A percentile compares a stretch with the other conserved stretches of the same genome.
These are phyloP conservation scores for Golubevia sp. DNA, from an alignment of 1,284 basidiomycete genomes.

Conservation along the genomic window DNA sequence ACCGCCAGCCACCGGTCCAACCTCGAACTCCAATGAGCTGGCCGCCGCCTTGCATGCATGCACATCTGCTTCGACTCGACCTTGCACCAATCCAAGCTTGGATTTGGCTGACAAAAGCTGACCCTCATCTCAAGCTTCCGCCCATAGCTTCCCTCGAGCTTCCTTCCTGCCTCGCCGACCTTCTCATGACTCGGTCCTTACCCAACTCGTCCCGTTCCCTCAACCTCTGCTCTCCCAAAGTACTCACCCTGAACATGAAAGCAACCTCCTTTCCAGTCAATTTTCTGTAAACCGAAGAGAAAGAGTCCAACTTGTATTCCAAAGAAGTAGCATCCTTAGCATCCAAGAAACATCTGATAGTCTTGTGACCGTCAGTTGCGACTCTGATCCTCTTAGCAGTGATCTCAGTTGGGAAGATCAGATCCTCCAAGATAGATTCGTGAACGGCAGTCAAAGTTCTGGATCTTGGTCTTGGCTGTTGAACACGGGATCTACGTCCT, in stretches of 20 bases:
- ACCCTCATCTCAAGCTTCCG: too few species aligned
- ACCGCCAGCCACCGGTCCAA: too few species aligned
- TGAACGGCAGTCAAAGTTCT: conserved; percentile 97
- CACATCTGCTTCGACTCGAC: too few species aligned
- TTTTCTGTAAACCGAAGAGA: conserved; percentile 90
- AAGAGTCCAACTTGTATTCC: conserved; percentile 99
- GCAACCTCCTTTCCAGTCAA: conserved; percentile 90
- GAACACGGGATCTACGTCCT: conserved; percentile 84
- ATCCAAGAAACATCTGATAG: conserved; percentile 76
- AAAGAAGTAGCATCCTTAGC: conserved; percentile 96
- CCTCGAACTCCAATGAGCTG: too few species aligned
- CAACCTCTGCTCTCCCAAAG: too few species aligned
- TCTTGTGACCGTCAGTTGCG: conserved; percentile 57
- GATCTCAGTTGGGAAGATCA: conserved; percentile 98
- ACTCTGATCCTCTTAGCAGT: conserved; percentile 92
- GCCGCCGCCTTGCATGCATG: too few species aligned
- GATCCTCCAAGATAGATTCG: conserved; percentile 97
- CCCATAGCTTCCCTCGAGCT: too few species aligned
- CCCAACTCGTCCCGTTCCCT: too few species aligned
- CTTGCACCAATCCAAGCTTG: too few species aligned
- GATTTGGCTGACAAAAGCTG: too few species aligned
- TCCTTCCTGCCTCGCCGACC: too few species aligned
- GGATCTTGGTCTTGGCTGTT: conserved; percentile 95
- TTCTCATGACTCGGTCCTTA: too few species aligned
- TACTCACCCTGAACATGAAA: conserved; percentile 58